phyloP scores from a whole-genome alignment of 768 basidiomycete genomes.

The Rhizopogon vesiculosus region DNA sequence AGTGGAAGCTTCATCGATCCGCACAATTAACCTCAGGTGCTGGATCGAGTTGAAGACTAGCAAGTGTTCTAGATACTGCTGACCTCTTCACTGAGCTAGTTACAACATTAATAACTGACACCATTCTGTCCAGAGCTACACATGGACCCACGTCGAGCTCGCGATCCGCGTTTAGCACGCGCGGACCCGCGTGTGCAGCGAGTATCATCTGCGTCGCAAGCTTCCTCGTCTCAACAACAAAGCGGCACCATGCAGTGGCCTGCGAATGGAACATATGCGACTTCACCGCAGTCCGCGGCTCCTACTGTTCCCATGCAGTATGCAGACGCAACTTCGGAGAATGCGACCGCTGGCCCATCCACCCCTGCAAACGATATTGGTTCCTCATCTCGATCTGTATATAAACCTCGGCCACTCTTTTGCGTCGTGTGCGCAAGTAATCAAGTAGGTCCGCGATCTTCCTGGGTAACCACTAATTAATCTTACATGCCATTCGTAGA shows the following conservation, averaged over 20 bases:
- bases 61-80: conserved; percentile 93
- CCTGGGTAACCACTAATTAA: conserved; percentile 1
- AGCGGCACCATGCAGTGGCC: conserved; percentile 15
- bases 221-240: conserved; percentile 18
- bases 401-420: conserved; percentile 78
- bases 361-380: conserved; percentile 5
- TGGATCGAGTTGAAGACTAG: conserved; percentile 73
- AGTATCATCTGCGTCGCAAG: conserved; percentile 34
- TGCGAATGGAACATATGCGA: conserved; percentile 6
- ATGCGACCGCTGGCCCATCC: conserved; percentile 1
- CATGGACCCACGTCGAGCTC: conserved; percentile 80
- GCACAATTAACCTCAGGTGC: conserved; percentile 25
- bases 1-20: conserved; percentile 88
- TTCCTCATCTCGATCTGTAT: conserved; percentile 20
- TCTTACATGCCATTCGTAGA: conserved; percentile 43
- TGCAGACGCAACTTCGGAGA: not conserved
- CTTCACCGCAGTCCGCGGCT: not conserved
- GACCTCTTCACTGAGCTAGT: conserved; percentile 34
- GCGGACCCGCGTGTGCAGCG: conserved; percentile 62
- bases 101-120: conserved; percentile 13
- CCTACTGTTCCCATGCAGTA: not conserved
- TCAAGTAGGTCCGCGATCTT: conserved; percentile 50
- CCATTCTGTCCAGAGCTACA: conserved; percentile 9
- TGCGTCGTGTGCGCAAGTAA: conserved; percentile 99
- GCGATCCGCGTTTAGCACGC: conserved; percentile 76